phyloP scores from a whole-genome alignment of 2,329 filamentous ascomycete species.

The Pyrenophora graminea region DNA sequence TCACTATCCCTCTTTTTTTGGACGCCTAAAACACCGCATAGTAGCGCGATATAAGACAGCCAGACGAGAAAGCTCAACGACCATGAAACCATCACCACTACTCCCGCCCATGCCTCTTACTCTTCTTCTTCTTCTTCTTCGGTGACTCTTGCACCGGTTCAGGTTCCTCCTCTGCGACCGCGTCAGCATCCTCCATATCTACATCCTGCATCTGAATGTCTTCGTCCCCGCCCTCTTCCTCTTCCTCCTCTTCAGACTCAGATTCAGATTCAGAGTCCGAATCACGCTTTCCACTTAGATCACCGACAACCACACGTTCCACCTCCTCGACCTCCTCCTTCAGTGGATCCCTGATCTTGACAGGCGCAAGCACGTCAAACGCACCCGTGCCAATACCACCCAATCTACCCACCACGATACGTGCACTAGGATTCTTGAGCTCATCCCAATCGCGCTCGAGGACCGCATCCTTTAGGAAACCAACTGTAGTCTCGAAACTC shows the following conservation, averaged over 20 bases:
- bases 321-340: slow-evolving; percentile 21
- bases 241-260: slow-evolving; percentile 16
- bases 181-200: slow-evolving; percentile 11
- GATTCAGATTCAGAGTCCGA: slow-evolving; percentile 15
- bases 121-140: slow-evolving; percentile 7
- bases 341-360: slow-evolving; percentile 35
- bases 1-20: slow-evolving; percentile 1
- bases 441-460: slow-evolving; percentile 90
- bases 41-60: background rate
- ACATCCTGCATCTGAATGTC: slow-evolving; percentile 22
- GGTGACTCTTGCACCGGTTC: slow-evolving; percentile 2
- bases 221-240: slow-evolving; percentile 1
- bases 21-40: slow-evolving; percentile 1
- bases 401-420: slow-evolving; percentile 84
- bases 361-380: slow-evolving; percentile 75
- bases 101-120: slow-evolving; percentile 11
- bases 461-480: slow-evolving; percentile 90
- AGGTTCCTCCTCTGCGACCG: background rate
- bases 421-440: slow-evolving; percentile 79
- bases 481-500: slow-evolving; percentile 97
- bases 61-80: background rate
- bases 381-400: slow-evolving; percentile 85
- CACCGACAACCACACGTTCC: slow-evolving; percentile 8
- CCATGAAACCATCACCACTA: background rate
- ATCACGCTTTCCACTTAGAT: slow-evolving; percentile 9